Evolutionary conservation across 495 filamentous ascomycete species (phyloP).

Genomic region (Aspergillus homomorphus): DNA sequence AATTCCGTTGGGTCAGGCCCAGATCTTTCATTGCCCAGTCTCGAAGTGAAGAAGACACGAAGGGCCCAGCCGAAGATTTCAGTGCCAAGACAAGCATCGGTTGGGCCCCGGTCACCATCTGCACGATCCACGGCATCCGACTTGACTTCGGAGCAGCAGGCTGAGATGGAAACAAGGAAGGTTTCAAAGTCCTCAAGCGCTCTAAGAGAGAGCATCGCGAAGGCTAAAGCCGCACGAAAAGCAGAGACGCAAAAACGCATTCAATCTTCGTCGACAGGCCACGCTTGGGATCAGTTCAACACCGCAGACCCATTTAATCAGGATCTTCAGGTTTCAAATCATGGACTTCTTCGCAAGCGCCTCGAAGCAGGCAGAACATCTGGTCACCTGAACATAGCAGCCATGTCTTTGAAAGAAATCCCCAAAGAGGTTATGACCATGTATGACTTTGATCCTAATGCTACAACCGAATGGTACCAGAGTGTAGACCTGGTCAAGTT

Average conservation of each 20-base stretch:
- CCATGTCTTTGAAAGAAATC: slow-evolving; percentile 74
- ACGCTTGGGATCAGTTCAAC: slow-evolving; percentile 43
- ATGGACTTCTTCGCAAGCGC: slow-evolving; percentile 66
- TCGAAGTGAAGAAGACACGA: slow-evolving; percentile 48
- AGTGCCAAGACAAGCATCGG: slow-evolving; percentile 31
- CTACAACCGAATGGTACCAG: slow-evolving; percentile 75
- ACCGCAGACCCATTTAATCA: slow-evolving; percentile 68
- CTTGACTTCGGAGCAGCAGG: slow-evolving; percentile 28
- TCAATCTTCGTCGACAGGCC: slow-evolving; percentile 20
- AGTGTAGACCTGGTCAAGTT: slow-evolving; percentile 88
- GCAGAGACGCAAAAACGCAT: slow-evolving; percentile 47
- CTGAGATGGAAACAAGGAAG: slow-evolving; percentile 38
- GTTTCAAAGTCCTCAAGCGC: slow-evolving; percentile 71
- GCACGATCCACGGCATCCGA: slow-evolving; percentile 31
- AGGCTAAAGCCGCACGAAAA: slow-evolving; percentile 82
- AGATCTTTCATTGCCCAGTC: slow-evolving; percentile 44
- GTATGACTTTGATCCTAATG: slow-evolving; percentile 71
- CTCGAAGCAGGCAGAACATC: slow-evolving; percentile 73
- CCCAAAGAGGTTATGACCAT: slow-evolving; percentile 84
- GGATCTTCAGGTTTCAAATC: slow-evolving; percentile 56
- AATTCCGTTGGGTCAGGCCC: slow-evolving; percentile 48
- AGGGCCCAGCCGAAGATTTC: slow-evolving; percentile 31
- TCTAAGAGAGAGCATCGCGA: slow-evolving; percentile 86
- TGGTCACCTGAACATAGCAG: slow-evolving; percentile 85
- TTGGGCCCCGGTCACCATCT: slow-evolving; percentile 32